Conservation (phyloP, 345 rosid genomes). For the Populus nigra region DNA sequence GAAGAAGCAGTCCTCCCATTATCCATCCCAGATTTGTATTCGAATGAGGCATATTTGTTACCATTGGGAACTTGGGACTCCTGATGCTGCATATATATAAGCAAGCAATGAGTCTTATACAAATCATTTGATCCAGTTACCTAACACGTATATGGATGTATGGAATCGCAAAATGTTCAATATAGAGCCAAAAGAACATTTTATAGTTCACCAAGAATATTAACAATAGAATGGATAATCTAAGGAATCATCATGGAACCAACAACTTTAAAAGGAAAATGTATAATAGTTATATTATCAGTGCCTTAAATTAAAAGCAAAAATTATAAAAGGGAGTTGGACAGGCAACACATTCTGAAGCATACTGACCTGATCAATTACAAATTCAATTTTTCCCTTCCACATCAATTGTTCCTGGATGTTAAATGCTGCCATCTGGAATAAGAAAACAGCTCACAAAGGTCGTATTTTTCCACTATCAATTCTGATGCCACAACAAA, state of each 20-base stretch:
- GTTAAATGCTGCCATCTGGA: slow-evolving; percentile 99
- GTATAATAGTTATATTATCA: background rate
- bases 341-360: background rate
- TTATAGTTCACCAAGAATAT: background rate
- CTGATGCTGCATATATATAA: slow-evolving; percentile 67
- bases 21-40: slow-evolving; percentile 93
- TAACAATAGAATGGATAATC: background rate
- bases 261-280: background rate
- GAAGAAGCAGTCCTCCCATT: slow-evolving; percentile 88
- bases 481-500: background rate
- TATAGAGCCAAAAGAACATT: background rate
- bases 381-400: slow-evolving; percentile 89
- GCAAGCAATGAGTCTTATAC: slow-evolving; percentile 17
- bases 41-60: slow-evolving; percentile 85
- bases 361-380: slow-evolving; percentile 84
- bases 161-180: too few species aligned
- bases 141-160: background rate
- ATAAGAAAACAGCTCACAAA: background rate
- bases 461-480: background rate
- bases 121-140: slow-evolving; percentile 11
- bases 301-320: background rate
- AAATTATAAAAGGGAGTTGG: background rate
- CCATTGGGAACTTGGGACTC: slow-evolving; percentile 76
- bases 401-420: slow-evolving; percentile 88
- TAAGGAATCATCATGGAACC: background rate